Conservation (phyloP, 768 basidiomycete species). For the Termitomyces bulborhizus region DNA sequence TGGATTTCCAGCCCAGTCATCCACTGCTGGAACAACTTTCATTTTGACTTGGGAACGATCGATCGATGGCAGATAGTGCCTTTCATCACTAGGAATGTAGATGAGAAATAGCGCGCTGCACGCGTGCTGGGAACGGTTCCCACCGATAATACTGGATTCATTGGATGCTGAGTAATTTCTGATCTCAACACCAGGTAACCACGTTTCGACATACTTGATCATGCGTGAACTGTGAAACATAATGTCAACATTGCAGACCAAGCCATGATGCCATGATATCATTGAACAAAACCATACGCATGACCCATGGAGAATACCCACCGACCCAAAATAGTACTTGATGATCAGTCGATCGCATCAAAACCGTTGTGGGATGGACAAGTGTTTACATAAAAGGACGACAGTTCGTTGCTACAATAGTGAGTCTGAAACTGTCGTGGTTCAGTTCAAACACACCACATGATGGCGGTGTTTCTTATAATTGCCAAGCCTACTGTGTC, state of each 20-base stretch:
- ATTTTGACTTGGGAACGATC: background rate
- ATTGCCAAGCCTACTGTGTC: background rate
- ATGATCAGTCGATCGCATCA: background rate
- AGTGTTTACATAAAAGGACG: background rate
- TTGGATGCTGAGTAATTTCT: background rate
- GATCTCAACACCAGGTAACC: background rate
- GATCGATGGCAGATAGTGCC: background rate
- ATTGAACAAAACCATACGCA: too few species aligned
- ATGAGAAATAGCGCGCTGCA: too few species aligned
- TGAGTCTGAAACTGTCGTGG: background rate
- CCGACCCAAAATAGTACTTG: too few species aligned
- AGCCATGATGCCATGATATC: too few species aligned
- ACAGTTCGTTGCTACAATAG: constrained; percentile 14
- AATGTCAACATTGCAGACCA: background rate
- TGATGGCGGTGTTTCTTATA: background rate
- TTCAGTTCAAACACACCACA: background rate
- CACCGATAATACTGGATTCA: background rate
- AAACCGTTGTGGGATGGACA: background rate
- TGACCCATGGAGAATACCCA: too few species aligned
- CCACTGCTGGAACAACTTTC: background rate
- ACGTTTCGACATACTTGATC: background rate
- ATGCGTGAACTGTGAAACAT: background rate
- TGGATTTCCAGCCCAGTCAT: background rate
- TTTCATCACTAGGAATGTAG: background rate
- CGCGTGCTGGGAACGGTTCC: background rate